Evolutionary conservation across 257 asterid genomes (phyloP).

Genomic region (Dorcoceras hygrometricum): DNA sequence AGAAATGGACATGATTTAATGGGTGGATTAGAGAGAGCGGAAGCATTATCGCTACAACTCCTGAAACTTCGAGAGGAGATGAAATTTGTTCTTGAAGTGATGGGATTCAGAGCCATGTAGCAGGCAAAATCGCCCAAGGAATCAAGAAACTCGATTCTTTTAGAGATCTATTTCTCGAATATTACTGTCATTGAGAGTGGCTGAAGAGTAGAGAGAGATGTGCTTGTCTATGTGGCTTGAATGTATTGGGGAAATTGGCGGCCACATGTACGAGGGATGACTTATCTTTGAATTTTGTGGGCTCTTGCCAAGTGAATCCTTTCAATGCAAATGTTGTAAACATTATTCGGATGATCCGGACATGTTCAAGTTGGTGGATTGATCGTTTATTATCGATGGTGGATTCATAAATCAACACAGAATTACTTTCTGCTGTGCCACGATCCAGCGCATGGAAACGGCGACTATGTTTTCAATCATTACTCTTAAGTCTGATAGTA

Average conservation of each 20-base stretch:
- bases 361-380: too few relatives aligned
- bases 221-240: constrained; percentile 18
- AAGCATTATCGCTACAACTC: constrained; percentile 23
- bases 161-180: not conserved
- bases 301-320: too few relatives aligned
- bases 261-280: constrained; percentile 33
- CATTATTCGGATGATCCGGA: too few relatives aligned
- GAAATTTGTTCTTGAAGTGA: constrained; percentile 34
- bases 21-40: constrained; percentile 17
- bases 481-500: too few relatives aligned
- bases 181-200: not conserved
- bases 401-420: too few relatives aligned
- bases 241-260: constrained; percentile 25
- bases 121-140: not conserved
- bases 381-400: too few relatives aligned
- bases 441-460: too few relatives aligned
- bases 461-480: too few relatives aligned
- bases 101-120: constrained; percentile 42
- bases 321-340: too few relatives aligned
- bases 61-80: constrained; percentile 26
- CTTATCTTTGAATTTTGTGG: constrained; percentile 15
- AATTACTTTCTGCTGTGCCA: too few relatives aligned
- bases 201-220: constrained; percentile 5
- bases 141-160: constrained; percentile 15
- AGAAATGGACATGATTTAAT: constrained; percentile 33